Evolutionary conservation across 2,329 filamentous ascomycete species (phyloP), one percentile per base, ranked within the genome.

Genomic region (Colletotrichum karsti): DNA sequence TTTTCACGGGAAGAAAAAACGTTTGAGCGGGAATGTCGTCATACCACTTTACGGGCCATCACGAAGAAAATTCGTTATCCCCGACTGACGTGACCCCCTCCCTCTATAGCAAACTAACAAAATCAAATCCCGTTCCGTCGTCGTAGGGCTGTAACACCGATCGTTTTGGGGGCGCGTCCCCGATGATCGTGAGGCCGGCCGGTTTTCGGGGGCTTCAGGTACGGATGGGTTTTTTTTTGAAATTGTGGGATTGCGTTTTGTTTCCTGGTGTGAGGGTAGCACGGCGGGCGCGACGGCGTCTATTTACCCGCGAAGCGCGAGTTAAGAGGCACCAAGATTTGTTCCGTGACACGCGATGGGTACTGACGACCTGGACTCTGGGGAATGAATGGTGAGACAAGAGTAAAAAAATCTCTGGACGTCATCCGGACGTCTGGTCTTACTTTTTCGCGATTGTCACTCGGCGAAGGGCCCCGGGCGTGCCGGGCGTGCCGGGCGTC

Each of bases 111-210:
- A n/a, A n/a, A n/a, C n/a, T n/a, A n/a, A n/a, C n/a, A n/a, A n/a
- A n/a, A n/a, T n/a, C 26, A 51, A n/a, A 3, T 44, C 30, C 9
- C 13, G 35, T 26, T 12, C 28, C 20, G 50, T 50, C 20, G 28
- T 37, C 63, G 57, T 48, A 62, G 57, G 63, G 46, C 48, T 62
- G 63, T 55, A 30, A 55, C 37, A 20, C 42, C n/a, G 24, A 42
- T 3, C 8, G 22, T 57, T 22, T 55, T 37, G 26, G 41, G 24
- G 39, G 20, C n/a, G 42, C 20, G 13, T 44, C 18, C 48, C 46
- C 26, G 26, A n/a, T 35, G 10, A 15, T 35, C 22, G 10, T 35
- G 59, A 44, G 37, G 58, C 33, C 24, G 15, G 24, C 15, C 8
- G 20, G n/a, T n/a, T 48, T 55, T n/a, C 22, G 51, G 41, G 60